Evolutionary conservation across 768 basidiomycete species (phyloP), one percentile per base, ranked within the genome.

Genomic region (Piloderma croceum): DNA sequence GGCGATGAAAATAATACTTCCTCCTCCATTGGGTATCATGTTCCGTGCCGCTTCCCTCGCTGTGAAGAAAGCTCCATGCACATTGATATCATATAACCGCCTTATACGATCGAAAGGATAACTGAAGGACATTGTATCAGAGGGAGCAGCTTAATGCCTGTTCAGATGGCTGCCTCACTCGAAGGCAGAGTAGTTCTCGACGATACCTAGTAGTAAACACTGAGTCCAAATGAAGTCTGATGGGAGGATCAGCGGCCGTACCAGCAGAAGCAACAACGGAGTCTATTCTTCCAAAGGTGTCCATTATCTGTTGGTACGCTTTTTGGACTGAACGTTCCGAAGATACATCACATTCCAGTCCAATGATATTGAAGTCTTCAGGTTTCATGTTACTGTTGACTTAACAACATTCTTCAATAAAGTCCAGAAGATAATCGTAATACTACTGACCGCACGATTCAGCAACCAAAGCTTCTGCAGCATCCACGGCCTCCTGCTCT

Each of bases 41-140:
- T 77, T 71, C 49, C 83, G 82, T 34, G 92, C 93, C 2, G 88
- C 93, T 62, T 97, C 92, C 20, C 94, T 82, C 7, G 94, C 94
- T n/a, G 91, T 94, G 67, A 84, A 94, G 68, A 89, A 93, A 11
- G 81, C 79, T 41, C 92, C 93, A 58, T 96, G 89, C 31, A 97
- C 87, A 55, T 97, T 97, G 69, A 97, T 79, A 53, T 91, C 90
- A 57, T 84, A 88, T 41, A 98, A 67, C 41, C 79, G 77, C 59
- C 82, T 83, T 52, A 90, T 79, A 38, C 85, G 82, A 46, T 90
- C 84, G 38, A 81, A 77, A 3, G 93, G 93, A 65, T 97, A 91
- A 34, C 85, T 88, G 42, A 37, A 15, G 19, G 29, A 17, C 18
- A 12, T 29, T 13, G 6, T 3, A 52, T 24, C 55, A 58, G n/a